These are phyloP conservation scores for Phytophthora fragariae DNA, from an alignment of 352 stramenopile species.

Conservation along the genomic window DNA sequence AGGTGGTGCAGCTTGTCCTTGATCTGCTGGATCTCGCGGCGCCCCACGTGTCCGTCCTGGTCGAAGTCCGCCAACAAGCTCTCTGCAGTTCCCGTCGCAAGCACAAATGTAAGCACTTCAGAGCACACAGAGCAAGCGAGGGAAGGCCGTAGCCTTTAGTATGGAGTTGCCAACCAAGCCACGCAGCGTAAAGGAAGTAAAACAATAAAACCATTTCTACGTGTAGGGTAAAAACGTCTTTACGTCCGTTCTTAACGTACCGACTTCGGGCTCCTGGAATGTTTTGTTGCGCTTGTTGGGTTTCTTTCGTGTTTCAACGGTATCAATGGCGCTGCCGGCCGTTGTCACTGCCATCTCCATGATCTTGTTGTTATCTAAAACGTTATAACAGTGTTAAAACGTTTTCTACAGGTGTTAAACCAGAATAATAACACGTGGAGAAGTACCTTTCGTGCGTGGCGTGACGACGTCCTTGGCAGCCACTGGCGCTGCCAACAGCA, in stretches of 20 bases:
- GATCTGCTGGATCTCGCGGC: constrained; percentile 79
- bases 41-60: constrained; percentile 76
- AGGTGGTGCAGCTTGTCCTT: constrained; percentile 86
- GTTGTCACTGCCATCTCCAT: constrained; percentile 34
- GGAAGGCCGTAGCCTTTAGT: constrained; percentile 17
- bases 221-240: neutral
- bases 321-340: constrained; percentile 1
- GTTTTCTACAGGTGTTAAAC: neutral
- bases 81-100: constrained; percentile 53
- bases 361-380: constrained; percentile 10
- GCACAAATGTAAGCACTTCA: constrained; percentile 49
- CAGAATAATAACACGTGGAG: too few relatives aligned
- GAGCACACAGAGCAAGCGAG: constrained; percentile 9
- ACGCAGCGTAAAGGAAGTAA: constrained; percentile 8
- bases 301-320: constrained; percentile 20
- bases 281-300: constrained; percentile 39
- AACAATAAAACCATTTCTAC: constrained; percentile 16
- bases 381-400: constrained; percentile 3
- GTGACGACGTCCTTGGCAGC: constrained; percentile 34
- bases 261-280: constrained; percentile 42
- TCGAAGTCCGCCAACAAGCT: constrained; percentile 85
- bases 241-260: constrained; percentile 30
- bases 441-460: constrained; percentile 21
- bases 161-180: constrained; percentile 11
- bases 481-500: constrained; percentile 12